phyloP scores from a whole-genome alignment of 2,329 filamentous ascomycete genomes.

The Pyrenochaeta sp. region DNA sequence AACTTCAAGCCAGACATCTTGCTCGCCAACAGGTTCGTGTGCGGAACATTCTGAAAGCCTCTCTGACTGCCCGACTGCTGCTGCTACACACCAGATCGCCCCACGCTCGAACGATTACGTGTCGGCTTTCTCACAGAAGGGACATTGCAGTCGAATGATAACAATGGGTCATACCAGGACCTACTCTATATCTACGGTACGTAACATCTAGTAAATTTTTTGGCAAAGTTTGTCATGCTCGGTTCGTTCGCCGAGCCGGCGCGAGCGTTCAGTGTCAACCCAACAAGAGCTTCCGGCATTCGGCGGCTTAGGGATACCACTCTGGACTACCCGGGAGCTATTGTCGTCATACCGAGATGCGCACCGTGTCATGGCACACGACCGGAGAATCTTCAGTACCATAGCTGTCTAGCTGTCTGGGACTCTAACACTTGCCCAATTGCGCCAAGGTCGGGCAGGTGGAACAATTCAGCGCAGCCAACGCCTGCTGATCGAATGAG shows the following conservation, averaged over 20 bases:
- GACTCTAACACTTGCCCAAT: not conserved
- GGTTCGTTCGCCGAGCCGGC: conserved; percentile 27
- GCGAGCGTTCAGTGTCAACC: conserved; percentile 9
- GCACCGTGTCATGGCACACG: conserved; percentile 36
- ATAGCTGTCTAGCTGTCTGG: not conserved
- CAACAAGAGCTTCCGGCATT: conserved; percentile 36
- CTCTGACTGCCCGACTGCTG: conserved; percentile 14
- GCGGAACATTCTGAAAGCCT: conserved; percentile 6
- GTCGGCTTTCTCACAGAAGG: conserved; percentile 1
- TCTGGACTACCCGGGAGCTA: conserved; percentile 16
- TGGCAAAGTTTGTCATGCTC: conserved; percentile 14
- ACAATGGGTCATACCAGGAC: conserved; percentile 43
- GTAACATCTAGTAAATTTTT: conserved; percentile 22
- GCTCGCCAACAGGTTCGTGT: not conserved
- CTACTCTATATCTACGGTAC: conserved; percentile 49
- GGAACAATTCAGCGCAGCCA: conserved; percentile 35
- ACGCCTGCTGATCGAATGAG: conserved; percentile 34
- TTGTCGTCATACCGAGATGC: conserved; percentile 34
- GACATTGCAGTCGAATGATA: not conserved
- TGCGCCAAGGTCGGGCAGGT: conserved; percentile 32
- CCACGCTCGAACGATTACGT: conserved; percentile 10
- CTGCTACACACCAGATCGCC: conserved; percentile 9
- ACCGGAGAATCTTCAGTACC: conserved; percentile 18
- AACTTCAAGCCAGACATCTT: conserved; percentile 2
- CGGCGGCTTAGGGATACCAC: conserved; percentile 31